Conservation (phyloP, 176 grass and related monocot species). For the Zizania latifolia region DNA sequence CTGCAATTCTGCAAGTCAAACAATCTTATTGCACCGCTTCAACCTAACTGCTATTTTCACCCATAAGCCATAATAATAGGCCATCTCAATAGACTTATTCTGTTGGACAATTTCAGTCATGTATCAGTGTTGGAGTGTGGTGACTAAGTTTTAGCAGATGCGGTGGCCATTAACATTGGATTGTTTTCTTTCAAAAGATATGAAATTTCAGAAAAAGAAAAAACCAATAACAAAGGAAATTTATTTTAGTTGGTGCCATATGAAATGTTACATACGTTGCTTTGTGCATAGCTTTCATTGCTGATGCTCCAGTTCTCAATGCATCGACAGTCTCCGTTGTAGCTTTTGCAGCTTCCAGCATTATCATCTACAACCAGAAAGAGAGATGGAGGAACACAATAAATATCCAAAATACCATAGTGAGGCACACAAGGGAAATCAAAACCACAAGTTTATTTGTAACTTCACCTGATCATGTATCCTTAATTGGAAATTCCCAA, state of each 20-base stretch:
- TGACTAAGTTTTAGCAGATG: not conserved
- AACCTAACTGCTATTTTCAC: constrained; percentile 3
- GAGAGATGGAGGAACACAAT: constrained; percentile 1
- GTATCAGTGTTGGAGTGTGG: not conserved
- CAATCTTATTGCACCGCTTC: not conserved
- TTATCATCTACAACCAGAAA: constrained; percentile 70
- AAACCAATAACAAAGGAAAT: not conserved
- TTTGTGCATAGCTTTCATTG: constrained; percentile 97
- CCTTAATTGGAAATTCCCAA: constrained; percentile 96
- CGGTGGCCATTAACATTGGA: not conserved
- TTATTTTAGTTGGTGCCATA: too few species aligned
- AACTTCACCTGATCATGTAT: constrained; percentile 90
- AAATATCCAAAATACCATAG: not conserved
- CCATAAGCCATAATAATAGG: not conserved
- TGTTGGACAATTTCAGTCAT: not conserved
- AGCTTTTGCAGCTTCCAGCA: constrained; percentile 96
- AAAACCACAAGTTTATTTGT: constrained; percentile 19
- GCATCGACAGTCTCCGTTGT: constrained; percentile 96
- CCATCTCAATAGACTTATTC: not conserved
- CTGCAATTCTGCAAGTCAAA: not conserved
- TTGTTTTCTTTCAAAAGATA: not conserved
- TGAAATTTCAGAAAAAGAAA: not conserved
- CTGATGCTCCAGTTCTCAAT: constrained; percentile 84
- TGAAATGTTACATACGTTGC: constrained; percentile 57
- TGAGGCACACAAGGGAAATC: not conserved